Conservation (phyloP, 306 rosid genomes). For the Luffa acutangula region DNA sequence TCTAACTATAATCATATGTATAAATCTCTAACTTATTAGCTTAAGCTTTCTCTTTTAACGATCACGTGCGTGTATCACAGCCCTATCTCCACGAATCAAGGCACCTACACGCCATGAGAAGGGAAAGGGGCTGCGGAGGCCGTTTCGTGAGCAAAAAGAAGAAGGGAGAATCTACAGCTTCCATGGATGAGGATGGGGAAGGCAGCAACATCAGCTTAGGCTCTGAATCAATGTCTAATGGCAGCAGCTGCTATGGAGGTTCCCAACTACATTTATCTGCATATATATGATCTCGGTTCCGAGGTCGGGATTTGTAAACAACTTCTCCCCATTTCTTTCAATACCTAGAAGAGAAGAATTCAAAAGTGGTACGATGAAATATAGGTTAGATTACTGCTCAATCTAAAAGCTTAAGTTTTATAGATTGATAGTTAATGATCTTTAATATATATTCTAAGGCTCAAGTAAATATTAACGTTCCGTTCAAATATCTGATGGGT, state of each 20-base stretch:
- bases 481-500: too few species aligned
- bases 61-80: neutral
- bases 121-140: conserved; percentile 38
- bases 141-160: conserved; percentile 29
- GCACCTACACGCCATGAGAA: conserved; percentile 42
- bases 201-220: neutral
- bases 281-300: neutral
- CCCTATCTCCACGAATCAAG: conserved; percentile 45
- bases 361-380: too few species aligned
- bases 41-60: neutral
- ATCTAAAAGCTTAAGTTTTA: too few species aligned
- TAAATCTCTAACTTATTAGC: neutral
- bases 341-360: neutral
- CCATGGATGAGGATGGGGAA: neutral
- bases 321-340: neutral
- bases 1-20: too few species aligned
- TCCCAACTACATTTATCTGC: neutral
- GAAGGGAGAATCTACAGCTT: neutral
- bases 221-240: neutral
- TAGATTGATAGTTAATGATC: neutral
- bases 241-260: neutral
- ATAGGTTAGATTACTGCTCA: too few species aligned
- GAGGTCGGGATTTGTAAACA: neutral
- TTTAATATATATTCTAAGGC: too few species aligned
- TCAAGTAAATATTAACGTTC: too few species aligned